Conservation (phyloP, 2,329 filamentous ascomycete genomes). For the Penicillium sp. region DNA sequence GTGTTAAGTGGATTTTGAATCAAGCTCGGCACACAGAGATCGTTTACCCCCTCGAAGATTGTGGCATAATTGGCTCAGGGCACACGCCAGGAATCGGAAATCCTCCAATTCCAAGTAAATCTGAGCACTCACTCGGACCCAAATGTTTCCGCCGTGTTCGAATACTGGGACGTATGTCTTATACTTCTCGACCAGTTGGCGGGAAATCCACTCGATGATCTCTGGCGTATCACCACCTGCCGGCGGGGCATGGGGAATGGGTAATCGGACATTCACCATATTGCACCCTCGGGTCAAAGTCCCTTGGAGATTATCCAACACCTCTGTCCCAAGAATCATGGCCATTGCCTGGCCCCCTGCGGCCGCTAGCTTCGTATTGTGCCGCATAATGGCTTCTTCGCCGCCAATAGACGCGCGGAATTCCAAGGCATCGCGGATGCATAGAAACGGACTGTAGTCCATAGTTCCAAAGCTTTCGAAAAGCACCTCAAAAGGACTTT, state of each 20-base stretch:
- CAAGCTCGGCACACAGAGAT: background rate
- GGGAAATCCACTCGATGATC: slow-evolving; percentile 61
- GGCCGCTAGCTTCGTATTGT: slow-evolving; percentile 64
- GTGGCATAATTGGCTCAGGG: slow-evolving; percentile 51
- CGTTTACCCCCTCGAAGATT: background rate
- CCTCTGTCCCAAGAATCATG: slow-evolving; percentile 63
- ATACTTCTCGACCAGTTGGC: slow-evolving; percentile 58
- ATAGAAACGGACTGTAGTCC: slow-evolving; percentile 69
- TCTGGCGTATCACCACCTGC: slow-evolving; percentile 29
- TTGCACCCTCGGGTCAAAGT: slow-evolving; percentile 50
- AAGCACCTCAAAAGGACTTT: slow-evolving; percentile 63
- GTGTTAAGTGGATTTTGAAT: background rate
- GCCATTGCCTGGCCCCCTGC: slow-evolving; percentile 64
- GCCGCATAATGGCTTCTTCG: slow-evolving; percentile 66
- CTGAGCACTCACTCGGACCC: slow-evolving; percentile 73
- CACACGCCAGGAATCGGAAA: slow-evolving; percentile 63
- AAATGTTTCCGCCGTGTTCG: slow-evolving; percentile 63
- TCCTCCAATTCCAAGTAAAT: slow-evolving; percentile 75
- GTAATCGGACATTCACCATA: slow-evolving; percentile 72
- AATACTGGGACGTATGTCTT: slow-evolving; percentile 70
- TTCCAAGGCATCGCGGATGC: slow-evolving; percentile 67
- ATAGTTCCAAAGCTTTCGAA: slow-evolving; percentile 76
- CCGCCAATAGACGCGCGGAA: slow-evolving; percentile 70
- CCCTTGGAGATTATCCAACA: slow-evolving; percentile 58
- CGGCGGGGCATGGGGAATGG: slow-evolving; percentile 51